These are phyloP conservation scores for Mycena amicta DNA, from an alignment of 768 basidiomycete species.

Conservation along the genomic window DNA sequence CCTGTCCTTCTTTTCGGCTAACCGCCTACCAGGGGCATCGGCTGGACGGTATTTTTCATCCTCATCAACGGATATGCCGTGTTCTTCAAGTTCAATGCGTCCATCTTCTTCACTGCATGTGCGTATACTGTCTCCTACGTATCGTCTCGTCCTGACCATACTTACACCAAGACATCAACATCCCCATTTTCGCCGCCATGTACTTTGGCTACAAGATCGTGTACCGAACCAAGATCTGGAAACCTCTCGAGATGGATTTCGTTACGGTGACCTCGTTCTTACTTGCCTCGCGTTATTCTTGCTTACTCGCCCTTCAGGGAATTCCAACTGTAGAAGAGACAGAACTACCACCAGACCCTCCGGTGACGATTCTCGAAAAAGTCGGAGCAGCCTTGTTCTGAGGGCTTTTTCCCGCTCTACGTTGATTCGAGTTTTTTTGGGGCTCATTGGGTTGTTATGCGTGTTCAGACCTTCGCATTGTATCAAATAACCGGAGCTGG, in stretches of 20 bases:
- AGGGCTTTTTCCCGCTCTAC: neutral
- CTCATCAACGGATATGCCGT: slow-evolving; percentile 55
- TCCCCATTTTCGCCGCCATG: slow-evolving; percentile 46
- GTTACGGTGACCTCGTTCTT: slow-evolving; percentile 46
- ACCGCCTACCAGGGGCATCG: slow-evolving; percentile 45
- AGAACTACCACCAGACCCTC: slow-evolving; percentile 52
- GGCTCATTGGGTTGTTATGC: neutral
- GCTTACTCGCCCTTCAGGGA: slow-evolving; percentile 39
- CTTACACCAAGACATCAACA: slow-evolving; percentile 47
- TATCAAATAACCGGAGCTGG: too few relatives aligned
- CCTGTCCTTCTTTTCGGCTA: neutral
- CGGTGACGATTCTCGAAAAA: slow-evolving; percentile 52
- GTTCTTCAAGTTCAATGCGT: slow-evolving; percentile 63
- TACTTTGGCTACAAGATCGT: slow-evolving; percentile 47
- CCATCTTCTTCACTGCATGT: slow-evolving; percentile 54
- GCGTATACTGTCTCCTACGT: slow-evolving; percentile 17
- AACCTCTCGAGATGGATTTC: slow-evolving; percentile 69
- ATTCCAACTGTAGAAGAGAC: slow-evolving; percentile 75
- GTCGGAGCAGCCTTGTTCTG: slow-evolving; percentile 58
- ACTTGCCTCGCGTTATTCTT: neutral
- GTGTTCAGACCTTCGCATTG: too few relatives aligned
- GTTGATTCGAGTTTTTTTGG: neutral
- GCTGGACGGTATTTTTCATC: slow-evolving; percentile 65
- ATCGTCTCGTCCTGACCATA: neutral
- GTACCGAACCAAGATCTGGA: slow-evolving; percentile 52